Evolutionary conservation across 176 grass and related monocot genomes (phyloP).

Genomic region (Hyparrhenia diplandra): DNA sequence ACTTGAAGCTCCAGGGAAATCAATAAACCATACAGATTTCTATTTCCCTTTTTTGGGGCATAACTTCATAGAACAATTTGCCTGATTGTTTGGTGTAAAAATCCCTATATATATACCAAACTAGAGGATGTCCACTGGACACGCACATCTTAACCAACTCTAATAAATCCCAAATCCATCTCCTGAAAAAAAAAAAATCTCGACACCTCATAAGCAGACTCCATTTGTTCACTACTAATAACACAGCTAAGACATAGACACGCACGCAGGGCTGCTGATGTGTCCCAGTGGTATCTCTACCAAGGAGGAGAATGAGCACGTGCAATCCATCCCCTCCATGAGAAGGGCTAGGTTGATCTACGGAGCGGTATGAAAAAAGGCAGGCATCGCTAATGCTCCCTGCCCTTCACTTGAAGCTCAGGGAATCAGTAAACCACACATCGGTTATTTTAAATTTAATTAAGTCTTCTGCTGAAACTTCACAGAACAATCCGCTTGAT

Average conservation of each 20-base stretch:
- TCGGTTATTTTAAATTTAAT: background rate
- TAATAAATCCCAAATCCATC: no score
- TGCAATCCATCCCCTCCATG: background rate
- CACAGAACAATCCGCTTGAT: background rate
- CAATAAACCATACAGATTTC: background rate
- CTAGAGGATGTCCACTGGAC: background rate
- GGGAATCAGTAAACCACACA: background rate
- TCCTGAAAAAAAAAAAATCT: no score
- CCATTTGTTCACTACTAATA: background rate
- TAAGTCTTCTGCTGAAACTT: background rate
- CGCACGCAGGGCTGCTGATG: background rate
- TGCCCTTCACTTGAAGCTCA: slow-evolving; percentile 54
- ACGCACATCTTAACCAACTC: background rate
- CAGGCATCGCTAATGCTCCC: slow-evolving; percentile 36
- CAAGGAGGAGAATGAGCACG: slow-evolving; percentile 12
- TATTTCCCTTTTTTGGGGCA: background rate
- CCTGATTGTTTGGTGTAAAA: background rate
- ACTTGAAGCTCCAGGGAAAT: slow-evolving; percentile 46
- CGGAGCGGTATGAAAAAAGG: slow-evolving; percentile 60
- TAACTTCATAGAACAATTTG: background rate
- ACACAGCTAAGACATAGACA: no score
- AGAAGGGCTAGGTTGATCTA: slow-evolving; percentile 11
- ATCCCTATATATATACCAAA: no score
- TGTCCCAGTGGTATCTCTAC: slow-evolving; percentile 32
- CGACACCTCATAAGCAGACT: background rate